Percentiles rank a stretch among this genome's conserved stretches.
Conservation (phyloP, 306 rosid genomes). For the Quercus gilva region DNA sequence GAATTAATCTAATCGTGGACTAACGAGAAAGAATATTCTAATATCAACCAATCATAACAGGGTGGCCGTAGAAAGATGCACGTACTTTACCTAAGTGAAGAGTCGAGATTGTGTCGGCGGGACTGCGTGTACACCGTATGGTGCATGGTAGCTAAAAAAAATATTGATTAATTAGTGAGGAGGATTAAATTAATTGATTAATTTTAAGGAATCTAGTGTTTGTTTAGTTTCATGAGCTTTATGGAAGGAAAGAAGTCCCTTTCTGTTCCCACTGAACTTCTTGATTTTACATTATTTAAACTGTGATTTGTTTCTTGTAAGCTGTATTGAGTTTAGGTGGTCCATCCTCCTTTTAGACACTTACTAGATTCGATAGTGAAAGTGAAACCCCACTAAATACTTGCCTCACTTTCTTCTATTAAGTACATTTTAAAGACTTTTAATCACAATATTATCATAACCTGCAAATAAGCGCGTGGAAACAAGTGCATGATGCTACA, state of each 20-base stretch:
- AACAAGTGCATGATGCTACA: neutral
- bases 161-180: constrained; percentile 12
- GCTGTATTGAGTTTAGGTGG: constrained; percentile 39
- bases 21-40: constrained; percentile 2
- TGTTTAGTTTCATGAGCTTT: constrained; percentile 17
- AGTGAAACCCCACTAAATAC: constrained; percentile 49
- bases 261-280: constrained; percentile 22
- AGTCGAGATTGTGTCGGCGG: neutral
- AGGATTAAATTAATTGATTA: neutral
- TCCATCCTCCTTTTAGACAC: constrained; percentile 38
- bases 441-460: constrained; percentile 15
- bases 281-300: constrained; percentile 21
- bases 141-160: neutral
- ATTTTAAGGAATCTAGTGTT: neutral
- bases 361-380: constrained; percentile 60
- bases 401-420: constrained; percentile 14
- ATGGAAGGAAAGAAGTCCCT: constrained; percentile 26
- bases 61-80: constrained; percentile 1
- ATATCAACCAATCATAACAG: neutral
- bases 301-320: constrained; percentile 31
- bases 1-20: constrained; percentile 32
- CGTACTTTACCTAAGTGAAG: constrained; percentile 1
- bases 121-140: neutral
- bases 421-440: constrained; percentile 1
- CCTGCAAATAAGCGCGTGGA: constrained; percentile 2